Evolutionary conservation across 805 yeast species (phyloP).

Genomic region (Priceomyces fermenticarens): DNA sequence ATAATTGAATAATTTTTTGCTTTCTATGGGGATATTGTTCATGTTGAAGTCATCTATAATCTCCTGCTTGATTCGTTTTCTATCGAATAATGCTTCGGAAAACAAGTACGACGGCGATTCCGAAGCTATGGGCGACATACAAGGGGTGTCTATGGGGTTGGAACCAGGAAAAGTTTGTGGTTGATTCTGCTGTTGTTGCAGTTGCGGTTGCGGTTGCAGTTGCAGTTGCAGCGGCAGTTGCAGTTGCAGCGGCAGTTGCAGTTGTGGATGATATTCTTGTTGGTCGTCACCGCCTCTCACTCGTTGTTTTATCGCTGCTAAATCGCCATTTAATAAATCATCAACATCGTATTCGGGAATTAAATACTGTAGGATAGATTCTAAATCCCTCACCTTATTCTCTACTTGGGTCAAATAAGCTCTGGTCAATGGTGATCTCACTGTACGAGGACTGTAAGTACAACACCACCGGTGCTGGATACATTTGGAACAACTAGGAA

Average conservation of each 20-base stretch:
- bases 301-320: no score
- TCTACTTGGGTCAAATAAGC: conserved; percentile 32
- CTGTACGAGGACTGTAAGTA: conserved; percentile 28
- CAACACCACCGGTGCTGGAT: conserved; percentile 33
- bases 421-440: conserved; percentile 29
- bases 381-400: conserved; percentile 8
- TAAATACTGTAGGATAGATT: conserved; percentile 26
- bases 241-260: neutral
- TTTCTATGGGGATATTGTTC: conserved; percentile 31
- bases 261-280: no score
- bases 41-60: conserved; percentile 37
- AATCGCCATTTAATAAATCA: conserved; percentile 2
- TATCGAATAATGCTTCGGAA: conserved; percentile 19
- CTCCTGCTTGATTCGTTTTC: conserved; percentile 33
- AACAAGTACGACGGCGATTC: conserved; percentile 26
- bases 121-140: conserved; percentile 10
- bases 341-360: conserved; percentile 26
- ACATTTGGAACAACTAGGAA: conserved; percentile 29
- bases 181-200: neutral
- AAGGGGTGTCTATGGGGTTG: conserved; percentile 3
- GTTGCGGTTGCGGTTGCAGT: neutral
- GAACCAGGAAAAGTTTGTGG: neutral
- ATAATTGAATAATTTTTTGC: conserved; percentile 6
- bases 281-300: no score
- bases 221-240: neutral